Evolutionary conservation across 805 yeast species (phyloP).

Genomic region (Wickerhamiella brachini): DNA sequence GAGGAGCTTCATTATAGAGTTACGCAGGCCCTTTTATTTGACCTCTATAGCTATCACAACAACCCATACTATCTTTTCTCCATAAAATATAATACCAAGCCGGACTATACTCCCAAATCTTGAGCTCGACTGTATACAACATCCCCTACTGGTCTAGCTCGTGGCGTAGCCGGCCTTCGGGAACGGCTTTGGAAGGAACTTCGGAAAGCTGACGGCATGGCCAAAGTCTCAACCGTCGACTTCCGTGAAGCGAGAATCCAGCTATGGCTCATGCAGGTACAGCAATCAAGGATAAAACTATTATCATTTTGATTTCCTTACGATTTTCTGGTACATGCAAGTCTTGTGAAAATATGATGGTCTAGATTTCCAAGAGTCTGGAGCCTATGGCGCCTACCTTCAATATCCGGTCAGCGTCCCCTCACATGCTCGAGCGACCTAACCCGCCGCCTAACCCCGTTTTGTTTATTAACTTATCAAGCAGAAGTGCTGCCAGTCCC

Average conservation of each 20-base stretch:
- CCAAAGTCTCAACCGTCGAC: neutral
- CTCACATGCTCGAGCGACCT: neutral
- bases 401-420: neutral
- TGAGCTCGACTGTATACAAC: too few relatives aligned
- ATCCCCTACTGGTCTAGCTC: too few relatives aligned
- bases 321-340: too few relatives aligned
- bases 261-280: neutral
- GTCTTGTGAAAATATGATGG: too few relatives aligned
- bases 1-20: neutral
- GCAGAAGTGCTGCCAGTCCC: too few relatives aligned
- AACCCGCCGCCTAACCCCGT: neutral
- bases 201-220: neutral
- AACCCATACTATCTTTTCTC: too few relatives aligned
- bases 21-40: neutral
- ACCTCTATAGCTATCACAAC: too few relatives aligned
- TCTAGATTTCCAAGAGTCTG: too few relatives aligned
- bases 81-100: too few relatives aligned
- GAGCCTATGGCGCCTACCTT: neutral
- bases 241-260: neutral
- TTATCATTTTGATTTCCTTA: too few relatives aligned
- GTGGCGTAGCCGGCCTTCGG: neutral
- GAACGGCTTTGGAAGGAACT: neutral
- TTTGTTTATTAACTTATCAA: too few relatives aligned
- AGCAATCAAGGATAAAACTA: neutral
- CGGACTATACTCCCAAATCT: too few relatives aligned